Evolutionary conservation across 1,284 basidiomycete genomes (phyloP).

Genomic region (Cutaneotrichosporon sp.): DNA sequence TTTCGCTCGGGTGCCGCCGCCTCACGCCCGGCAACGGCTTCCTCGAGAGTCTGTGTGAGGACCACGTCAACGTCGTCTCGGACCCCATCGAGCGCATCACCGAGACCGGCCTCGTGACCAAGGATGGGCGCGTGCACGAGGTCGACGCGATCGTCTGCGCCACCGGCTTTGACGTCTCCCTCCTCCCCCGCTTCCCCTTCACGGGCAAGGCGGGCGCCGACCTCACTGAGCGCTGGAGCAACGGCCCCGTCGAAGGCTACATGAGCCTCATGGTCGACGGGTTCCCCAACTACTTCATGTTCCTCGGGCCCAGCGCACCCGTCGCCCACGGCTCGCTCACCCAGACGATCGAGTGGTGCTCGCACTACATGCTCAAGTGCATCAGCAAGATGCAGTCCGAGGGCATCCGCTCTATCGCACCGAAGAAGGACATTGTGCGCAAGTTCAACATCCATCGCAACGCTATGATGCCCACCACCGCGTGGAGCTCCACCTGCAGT

Average conservation of each 20-base stretch:
- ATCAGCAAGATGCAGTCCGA: slow-evolving; percentile 19
- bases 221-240: slow-evolving; percentile 38
- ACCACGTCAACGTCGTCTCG: slow-evolving; percentile 31
- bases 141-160: slow-evolving; percentile 38
- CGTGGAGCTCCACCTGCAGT: slow-evolving; percentile 32
- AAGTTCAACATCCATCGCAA: slow-evolving; percentile 38
- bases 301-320: neutral
- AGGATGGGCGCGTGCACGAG: slow-evolving; percentile 27
- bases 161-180: slow-evolving; percentile 40
- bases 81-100: slow-evolving; percentile 28
- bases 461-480: slow-evolving; percentile 31
- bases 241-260: slow-evolving; percentile 31
- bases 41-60: slow-evolving; percentile 41
- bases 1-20: slow-evolving; percentile 41
- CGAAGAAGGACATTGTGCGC: slow-evolving; percentile 31
- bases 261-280: slow-evolving; percentile 36
- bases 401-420: slow-evolving; percentile 22
- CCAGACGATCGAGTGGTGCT: slow-evolving; percentile 27
- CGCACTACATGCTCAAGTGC: slow-evolving; percentile 24
- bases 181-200: slow-evolving; percentile 36
- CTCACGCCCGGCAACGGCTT: slow-evolving; percentile 48
- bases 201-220: slow-evolving; percentile 28
- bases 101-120: slow-evolving; percentile 27
- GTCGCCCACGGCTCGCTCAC: slow-evolving; percentile 14
- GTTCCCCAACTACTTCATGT: slow-evolving; percentile 35